Base-by-base conservation (phyloP, 176 grass and related monocot species). In the barley (Hordeum vulgare) region DNA sequence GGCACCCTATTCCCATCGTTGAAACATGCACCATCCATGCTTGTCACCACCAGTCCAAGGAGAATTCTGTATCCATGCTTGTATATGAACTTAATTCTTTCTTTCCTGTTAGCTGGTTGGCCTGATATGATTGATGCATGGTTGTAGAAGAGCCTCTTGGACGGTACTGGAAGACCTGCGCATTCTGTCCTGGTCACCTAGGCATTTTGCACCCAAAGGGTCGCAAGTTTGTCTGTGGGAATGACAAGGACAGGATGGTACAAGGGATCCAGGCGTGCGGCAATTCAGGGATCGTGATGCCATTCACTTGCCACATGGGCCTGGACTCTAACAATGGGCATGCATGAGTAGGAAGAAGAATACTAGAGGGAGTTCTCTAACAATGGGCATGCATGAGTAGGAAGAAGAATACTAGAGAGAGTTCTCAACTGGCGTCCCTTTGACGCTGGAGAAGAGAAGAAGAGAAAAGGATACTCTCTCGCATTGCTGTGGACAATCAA, bases 1-100 rank as follows among this genome's bases (percentile, higher is more conserved):
- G 5, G 2, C 44, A 11, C 57, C 21, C 26, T 57, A 14, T n/a
- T 31, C 73, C 74, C 24, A 42, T 77, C 12, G 74, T 85, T 57
- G 35, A 85, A 59, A 12, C 39, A 69, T 85, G 83, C 83, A 77
- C 35, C 18, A 58, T 85, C 62, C n/a, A n/a, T n/a, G n/a, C n/a
- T n/a, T n/a, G n/a, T n/a, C n/a, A n/a, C n/a, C n/a, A n/a, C n/a
- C n/a, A n/a, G n/a, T n/a, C n/a, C n/a, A n/a, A n/a, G n/a, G n/a
- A 69, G 77, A 13, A 69, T 54, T 82, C 45, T 49, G 53, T 54
- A 29, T 20, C 40, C 8, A 59, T 39, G 8, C 37, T 39, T 33
- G 76, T 40, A 61, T 41, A 77, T 54, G 26, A 39, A 29, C 14
- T 64, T 21, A 4, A 3, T 63, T 68, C n/a, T 47, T 15, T 57